Percentiles rank a stretch among this genome's conserved stretches.
These are phyloP conservation scores for Pterulicium gracile DNA, from an alignment of 1,284 basidiomycete genomes.

Conservation along the genomic window DNA sequence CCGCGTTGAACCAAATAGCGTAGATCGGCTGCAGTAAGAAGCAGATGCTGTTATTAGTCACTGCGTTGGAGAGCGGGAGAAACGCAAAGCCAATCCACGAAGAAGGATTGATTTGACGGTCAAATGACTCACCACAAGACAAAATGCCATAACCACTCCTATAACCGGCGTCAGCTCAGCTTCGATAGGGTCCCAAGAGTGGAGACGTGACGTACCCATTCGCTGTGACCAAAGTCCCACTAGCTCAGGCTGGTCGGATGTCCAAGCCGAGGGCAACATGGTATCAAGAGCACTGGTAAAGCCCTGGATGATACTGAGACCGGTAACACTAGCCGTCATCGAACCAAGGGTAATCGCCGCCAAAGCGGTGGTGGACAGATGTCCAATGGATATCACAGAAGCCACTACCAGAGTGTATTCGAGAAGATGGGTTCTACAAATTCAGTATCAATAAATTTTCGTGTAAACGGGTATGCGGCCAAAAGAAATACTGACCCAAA, in stretches of 20 bases:
- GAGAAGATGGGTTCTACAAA: slow-evolving; percentile 53
- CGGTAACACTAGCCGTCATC: slow-evolving; percentile 71
- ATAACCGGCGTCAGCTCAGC: slow-evolving; percentile 4
- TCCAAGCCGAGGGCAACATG: slow-evolving; percentile 86
- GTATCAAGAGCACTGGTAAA: slow-evolving; percentile 83
- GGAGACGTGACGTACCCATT: slow-evolving; percentile 46
- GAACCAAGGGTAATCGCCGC: slow-evolving; percentile 81
- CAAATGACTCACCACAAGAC: slow-evolving; percentile 40
- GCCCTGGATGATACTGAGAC: slow-evolving; percentile 70
- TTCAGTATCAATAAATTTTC: slow-evolving; percentile 4
- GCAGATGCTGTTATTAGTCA: slow-evolving; percentile 1
- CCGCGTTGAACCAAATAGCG: slow-evolving; percentile 74
- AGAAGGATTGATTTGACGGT: slow-evolving; percentile 6
- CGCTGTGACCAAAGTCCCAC: slow-evolving; percentile 89
- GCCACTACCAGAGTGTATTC: slow-evolving; percentile 69
- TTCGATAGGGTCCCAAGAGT: slow-evolving; percentile 5
- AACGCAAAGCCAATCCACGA: not conserved
- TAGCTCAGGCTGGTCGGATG: slow-evolving; percentile 68
- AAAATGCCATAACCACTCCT: slow-evolving; percentile 58
- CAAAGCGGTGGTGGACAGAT: slow-evolving; percentile 73
- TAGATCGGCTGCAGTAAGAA: slow-evolving; percentile 57
- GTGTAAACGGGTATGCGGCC: not conserved
- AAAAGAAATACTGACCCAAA: slow-evolving; percentile 35
- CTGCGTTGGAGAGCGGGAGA: not conserved
- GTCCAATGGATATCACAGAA: slow-evolving; percentile 77